Evolutionary conservation across 306 rosid species (phyloP).

Genomic region (Glycine tomentella): DNA sequence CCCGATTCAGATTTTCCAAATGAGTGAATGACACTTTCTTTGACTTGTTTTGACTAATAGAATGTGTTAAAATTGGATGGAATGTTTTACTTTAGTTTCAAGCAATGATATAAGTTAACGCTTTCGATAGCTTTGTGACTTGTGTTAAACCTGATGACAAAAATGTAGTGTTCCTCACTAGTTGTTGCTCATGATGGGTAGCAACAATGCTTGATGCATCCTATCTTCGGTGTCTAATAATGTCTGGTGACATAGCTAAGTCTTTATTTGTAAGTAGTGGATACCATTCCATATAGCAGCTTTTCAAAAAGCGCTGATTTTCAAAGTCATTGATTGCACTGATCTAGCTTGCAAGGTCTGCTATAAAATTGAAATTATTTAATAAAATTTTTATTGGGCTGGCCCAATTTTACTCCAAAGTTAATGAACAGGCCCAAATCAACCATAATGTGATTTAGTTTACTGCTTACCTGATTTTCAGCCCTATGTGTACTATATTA

Average conservation of each 20-base stretch:
- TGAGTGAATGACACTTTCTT: background rate
- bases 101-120: background rate
- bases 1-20: background rate
- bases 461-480: background rate
- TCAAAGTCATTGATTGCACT: background rate
- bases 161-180: background rate
- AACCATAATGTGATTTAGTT: background rate
- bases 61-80: constrained; percentile 2
- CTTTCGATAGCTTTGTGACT: constrained; percentile 4
- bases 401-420: background rate
- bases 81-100: background rate
- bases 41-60: constrained; percentile 41
- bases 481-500: background rate
- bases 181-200: constrained; percentile 5
- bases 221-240: background rate
- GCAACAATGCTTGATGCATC: background rate
- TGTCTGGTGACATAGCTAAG: no score
- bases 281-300: background rate
- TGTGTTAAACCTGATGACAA: constrained; percentile 12
- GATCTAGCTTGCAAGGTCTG: background rate
- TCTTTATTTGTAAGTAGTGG: no score
- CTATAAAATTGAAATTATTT: background rate
- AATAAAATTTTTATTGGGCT: background rate
- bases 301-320: background rate
- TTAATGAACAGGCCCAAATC: background rate